Base-by-base conservation (phyloP, 139 green algal species). In the Pycnococcus provasolii region DNA sequence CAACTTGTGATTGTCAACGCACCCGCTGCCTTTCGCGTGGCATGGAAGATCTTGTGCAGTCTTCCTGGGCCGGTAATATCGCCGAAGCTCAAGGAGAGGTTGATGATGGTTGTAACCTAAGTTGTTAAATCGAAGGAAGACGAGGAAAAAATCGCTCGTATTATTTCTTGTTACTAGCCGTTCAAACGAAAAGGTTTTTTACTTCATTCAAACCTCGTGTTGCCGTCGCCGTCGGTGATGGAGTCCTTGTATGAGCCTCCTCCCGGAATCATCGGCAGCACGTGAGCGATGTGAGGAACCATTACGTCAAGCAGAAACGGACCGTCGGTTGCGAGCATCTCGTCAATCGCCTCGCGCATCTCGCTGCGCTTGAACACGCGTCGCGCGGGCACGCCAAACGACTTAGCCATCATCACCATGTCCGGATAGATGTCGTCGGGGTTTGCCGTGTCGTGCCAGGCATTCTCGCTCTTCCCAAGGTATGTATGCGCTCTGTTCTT, bases 191-290 rank as follows among this genome's bases (percentile, higher is more conserved):
- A 26, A 26, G 26, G 26, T 55, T 55, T 37, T 55, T 55, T 37
- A 37, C 11, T 55, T 55, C 50, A 55, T 55, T 55, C 13, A 55
- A 13, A 55, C 11, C 11, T 55, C 50, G 13, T 55, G 6, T 48
- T 11, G 61, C 89, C 86, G 62, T 94, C 89, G 6, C 89, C 90
- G 61, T 87, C 65, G 3, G 84, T 94, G 83, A 99, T 99, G 66
- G 93, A 94, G 68, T 99, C 93, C 79, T 94, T 91, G 79, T 96
- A 98, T 43, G 78, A 84, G 39, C 83, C 88, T 15, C 91, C 90
- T 8, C 91, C 91, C 7, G 94, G 94, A 65, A 99, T 98, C 94
- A 99, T 99, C 61, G 94, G 94, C 86, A 99, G 80, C 67, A 99
- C 94, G 72, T 99, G 94, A 83, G 98, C 87, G 45, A 97, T 88